A percentile compares a stretch with the other conserved stretches of the same genome.
Conservation (phyloP, 805 yeast species). For the Hanseniaspora taiwanica region DNA sequence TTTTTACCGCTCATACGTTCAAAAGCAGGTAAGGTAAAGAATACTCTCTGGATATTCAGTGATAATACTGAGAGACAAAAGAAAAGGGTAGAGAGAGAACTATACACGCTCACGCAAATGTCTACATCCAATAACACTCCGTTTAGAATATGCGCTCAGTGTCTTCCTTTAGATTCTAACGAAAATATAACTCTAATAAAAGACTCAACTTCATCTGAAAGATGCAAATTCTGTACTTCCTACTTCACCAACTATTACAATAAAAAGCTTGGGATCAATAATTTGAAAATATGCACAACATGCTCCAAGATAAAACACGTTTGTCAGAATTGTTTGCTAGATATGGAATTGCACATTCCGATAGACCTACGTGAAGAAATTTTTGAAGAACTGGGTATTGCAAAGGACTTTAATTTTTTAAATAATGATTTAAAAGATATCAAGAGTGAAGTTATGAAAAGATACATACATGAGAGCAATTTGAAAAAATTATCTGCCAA, state of each 20-base stretch:
- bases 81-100: too few relatives aligned
- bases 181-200: background rate
- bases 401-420: background rate
- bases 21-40: too few relatives aligned
- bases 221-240: constrained; percentile 69
- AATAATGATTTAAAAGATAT: background rate
- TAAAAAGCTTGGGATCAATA: constrained; percentile 32
- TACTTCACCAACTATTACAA: constrained; percentile 68
- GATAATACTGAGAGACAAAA: too few relatives aligned
- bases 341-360: constrained; percentile 71
- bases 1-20: too few relatives aligned
- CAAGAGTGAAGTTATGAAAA: background rate
- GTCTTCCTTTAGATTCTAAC: background rate
- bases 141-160: background rate
- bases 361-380: constrained; percentile 69
- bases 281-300: constrained; percentile 61
- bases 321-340: constrained; percentile 82
- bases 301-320: constrained; percentile 73
- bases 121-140: background rate
- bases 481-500: background rate
- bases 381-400: background rate
- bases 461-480: background rate
- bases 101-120: too few relatives aligned
- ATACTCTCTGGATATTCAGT: too few relatives aligned
- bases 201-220: background rate